phyloP scores from a whole-genome alignment of 2,329 filamentous ascomycete genomes.

The Lachnellula hyalina region DNA sequence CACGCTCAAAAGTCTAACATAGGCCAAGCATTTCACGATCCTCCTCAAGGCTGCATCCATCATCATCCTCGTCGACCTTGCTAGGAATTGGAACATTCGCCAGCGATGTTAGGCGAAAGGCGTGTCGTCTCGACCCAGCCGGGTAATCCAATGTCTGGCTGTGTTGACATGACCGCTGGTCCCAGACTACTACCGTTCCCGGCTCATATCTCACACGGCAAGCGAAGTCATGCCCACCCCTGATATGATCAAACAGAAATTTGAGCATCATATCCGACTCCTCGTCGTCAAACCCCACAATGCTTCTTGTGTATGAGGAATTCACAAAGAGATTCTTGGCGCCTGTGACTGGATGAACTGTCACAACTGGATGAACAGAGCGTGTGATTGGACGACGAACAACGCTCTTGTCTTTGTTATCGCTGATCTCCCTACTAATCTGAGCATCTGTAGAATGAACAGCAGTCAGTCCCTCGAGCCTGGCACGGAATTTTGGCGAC shows the following conservation, averaged over 20 bases:
- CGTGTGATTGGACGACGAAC: conserved; percentile 69
- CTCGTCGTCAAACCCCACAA: conserved; percentile 77
- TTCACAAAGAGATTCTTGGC: conserved; percentile 79
- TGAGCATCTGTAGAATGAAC: conserved; percentile 59
- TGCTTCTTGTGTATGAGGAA: conserved; percentile 70
- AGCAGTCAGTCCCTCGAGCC: conserved; percentile 71
- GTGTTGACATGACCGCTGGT: conserved; percentile 48
- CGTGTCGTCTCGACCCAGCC: conserved; percentile 24
- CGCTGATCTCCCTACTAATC: conserved; percentile 67
- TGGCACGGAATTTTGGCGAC: conserved; percentile 68
- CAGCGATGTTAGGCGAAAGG: conserved; percentile 25
- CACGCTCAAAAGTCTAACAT: conserved; percentile 4
- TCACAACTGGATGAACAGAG: conserved; percentile 67
- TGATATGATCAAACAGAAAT: conserved; percentile 66
- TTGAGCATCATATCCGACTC: conserved; percentile 71
- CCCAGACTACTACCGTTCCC: conserved; percentile 75
- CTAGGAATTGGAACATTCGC: conserved; percentile 25
- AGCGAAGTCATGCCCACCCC: conserved; percentile 65
- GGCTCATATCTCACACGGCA: conserved; percentile 68
- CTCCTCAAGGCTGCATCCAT: conserved; percentile 19
- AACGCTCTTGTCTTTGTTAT: conserved; percentile 60
- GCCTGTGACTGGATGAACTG: conserved; percentile 71
- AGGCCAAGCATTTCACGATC: conserved; percentile 15
- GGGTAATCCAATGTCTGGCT: conserved; percentile 24
- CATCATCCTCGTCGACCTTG: conserved; percentile 24